phyloP scores from a whole-genome alignment of 1,139 yeast species.

The Saccharomyces hybrid region DNA sequence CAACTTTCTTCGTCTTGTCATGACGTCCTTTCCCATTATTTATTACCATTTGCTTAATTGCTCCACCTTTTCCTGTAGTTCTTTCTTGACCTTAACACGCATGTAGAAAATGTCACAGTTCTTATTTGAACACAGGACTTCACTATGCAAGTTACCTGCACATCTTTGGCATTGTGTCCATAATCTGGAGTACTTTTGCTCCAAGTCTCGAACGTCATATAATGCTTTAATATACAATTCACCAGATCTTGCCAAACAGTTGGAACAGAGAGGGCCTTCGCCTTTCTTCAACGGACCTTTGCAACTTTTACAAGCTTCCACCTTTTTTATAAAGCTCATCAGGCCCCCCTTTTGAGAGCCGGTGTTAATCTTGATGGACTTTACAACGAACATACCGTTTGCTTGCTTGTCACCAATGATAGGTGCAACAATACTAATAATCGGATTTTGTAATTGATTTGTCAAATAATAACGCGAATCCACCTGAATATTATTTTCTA shows the following conservation, averaged over 20 bases:
- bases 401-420: slow-evolving; percentile 83
- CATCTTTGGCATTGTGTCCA: slow-evolving; percentile 99
- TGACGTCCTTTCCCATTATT: neutral
- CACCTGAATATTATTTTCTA: slow-evolving; percentile 86
- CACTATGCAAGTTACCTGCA: slow-evolving; percentile 92
- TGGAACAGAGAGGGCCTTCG: slow-evolving; percentile 73
- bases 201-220: slow-evolving; percentile 71
- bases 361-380: slow-evolving; percentile 40
- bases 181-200: slow-evolving; percentile 72
- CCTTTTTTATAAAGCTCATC: slow-evolving; percentile 85
- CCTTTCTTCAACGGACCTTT: slow-evolving; percentile 68
- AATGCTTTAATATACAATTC: slow-evolving; percentile 72
- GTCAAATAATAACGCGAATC: slow-evolving; percentile 92
- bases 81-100: slow-evolving; percentile 93
- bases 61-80: slow-evolving; percentile 56
- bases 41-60: slow-evolving; percentile 58
- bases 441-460: slow-evolving; percentile 86
- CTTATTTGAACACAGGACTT: slow-evolving; percentile 87
- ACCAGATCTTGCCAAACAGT: slow-evolving; percentile 70
- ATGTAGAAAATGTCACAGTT: slow-evolving; percentile 97
- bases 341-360: slow-evolving; percentile 62
- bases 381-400: slow-evolving; percentile 61
- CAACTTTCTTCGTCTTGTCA: neutral
- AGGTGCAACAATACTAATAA: slow-evolving; percentile 90
- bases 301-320: slow-evolving; percentile 83